Evolutionary conservation across 202 grass and related monocot genomes (phyloP).

Genomic region (Saccharum hybrid): DNA sequence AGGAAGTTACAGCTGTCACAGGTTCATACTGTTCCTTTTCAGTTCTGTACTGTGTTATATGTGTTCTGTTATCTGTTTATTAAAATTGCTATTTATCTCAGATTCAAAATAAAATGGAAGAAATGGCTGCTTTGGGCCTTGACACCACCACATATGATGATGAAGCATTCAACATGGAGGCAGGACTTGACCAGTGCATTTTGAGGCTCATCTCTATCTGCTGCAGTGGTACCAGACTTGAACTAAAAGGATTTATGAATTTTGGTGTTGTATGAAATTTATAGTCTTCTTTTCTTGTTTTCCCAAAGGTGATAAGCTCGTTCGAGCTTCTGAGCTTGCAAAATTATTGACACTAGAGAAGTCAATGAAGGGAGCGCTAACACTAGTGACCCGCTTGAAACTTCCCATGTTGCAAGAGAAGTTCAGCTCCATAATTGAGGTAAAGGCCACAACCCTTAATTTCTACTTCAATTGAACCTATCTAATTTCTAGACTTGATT

Average conservation of each 20-base stretch:
- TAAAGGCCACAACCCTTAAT: constrained; percentile 26
- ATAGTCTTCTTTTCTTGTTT: constrained; percentile 34
- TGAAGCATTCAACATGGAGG: constrained; percentile 86
- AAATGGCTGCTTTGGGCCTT: constrained; percentile 49
- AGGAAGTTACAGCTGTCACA: constrained; percentile 80
- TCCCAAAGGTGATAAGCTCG: constrained; percentile 76
- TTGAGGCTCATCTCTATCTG: constrained; percentile 91
- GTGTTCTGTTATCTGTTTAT: constrained; percentile 15
- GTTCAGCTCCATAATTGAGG: constrained; percentile 85
- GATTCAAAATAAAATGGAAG: constrained; percentile 80
- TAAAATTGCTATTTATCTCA: constrained; percentile 47
- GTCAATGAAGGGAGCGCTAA: constrained; percentile 89
- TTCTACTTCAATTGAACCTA: constrained; percentile 16
- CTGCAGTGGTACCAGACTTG: constrained; percentile 70
- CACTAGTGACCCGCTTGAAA: constrained; percentile 88
- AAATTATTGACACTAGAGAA: constrained; percentile 79
- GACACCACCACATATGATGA: constrained; percentile 70
- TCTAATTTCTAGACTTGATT: not conserved
- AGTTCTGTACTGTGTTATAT: constrained; percentile 13
- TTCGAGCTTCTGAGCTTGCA: constrained; percentile 82
- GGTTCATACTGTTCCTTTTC: constrained; percentile 54
- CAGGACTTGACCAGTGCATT: constrained; percentile 85
- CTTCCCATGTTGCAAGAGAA: constrained; percentile 88
- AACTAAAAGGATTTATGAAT: constrained; percentile 20
- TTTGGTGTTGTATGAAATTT: constrained; percentile 28